Conservation (phyloP, 352 stramenopile species). For the Globisporangium okanoganense region DNA sequence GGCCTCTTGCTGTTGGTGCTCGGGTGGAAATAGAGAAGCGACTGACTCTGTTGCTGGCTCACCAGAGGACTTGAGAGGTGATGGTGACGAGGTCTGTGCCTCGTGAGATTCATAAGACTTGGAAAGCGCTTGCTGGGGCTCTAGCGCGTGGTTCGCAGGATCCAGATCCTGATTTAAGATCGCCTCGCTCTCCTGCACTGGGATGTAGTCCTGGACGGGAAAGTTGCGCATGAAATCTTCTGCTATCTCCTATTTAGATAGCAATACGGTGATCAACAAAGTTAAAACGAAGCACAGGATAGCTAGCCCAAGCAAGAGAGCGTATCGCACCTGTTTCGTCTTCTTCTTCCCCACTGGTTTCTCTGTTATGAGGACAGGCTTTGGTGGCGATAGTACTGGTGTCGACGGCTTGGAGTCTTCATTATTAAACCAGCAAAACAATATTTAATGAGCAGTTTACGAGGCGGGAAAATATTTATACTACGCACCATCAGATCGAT, state of each 20-base stretch:
- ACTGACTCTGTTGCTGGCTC: not conserved
- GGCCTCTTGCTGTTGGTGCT: not conserved
- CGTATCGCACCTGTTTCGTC: slow-evolving; percentile 11
- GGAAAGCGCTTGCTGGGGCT: not conserved
- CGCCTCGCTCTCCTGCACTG: slow-evolving; percentile 10
- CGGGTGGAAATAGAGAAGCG: not conserved
- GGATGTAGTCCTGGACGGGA: slow-evolving; percentile 72
- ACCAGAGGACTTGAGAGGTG: not conserved
- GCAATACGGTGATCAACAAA: too few species aligned
- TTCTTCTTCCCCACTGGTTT: not conserved
- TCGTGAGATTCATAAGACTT: not conserved
- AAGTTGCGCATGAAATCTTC: slow-evolving; percentile 68
- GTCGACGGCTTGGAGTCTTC: not conserved
- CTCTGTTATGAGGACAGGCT: not conserved
- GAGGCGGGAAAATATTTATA: not conserved
- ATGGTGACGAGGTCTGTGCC: not conserved
- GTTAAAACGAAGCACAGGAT: too few species aligned
- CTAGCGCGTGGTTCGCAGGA: not conserved
- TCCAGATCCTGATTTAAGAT: not conserved
- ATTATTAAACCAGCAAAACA: not conserved
- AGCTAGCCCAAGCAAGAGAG: not conserved
- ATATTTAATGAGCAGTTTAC: too few species aligned
- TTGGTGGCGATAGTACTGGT: not conserved
- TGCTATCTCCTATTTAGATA: slow-evolving; percentile 29
- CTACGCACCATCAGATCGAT: slow-evolving; percentile 15